Percentiles rank a stretch among this genome's conserved stretches.
These are phyloP conservation scores for Anacardium occidentale DNA, from an alignment of 345 rosid genomes.

Conservation along the genomic window DNA sequence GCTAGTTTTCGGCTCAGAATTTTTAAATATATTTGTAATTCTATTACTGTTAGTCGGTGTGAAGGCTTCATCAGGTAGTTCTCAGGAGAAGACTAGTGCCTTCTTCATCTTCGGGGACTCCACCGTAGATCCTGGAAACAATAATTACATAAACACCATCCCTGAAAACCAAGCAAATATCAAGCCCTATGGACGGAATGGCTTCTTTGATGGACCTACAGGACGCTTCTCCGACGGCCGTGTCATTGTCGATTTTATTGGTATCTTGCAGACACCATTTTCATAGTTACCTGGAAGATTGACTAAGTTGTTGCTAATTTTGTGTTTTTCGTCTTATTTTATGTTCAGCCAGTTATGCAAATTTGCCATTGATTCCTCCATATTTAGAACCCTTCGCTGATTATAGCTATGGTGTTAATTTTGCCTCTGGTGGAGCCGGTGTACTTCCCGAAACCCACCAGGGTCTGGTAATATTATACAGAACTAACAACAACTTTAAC, in stretches of 20 bases:
- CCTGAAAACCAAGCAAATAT: conserved; percentile 41
- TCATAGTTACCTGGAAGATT: too few species aligned
- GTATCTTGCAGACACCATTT: conserved; percentile 17
- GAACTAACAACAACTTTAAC: too few species aligned
- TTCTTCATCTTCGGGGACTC: conserved; percentile 62
- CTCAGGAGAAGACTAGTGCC: conserved; percentile 15
- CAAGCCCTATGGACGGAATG: conserved; percentile 44
- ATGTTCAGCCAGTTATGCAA: conserved; percentile 46
- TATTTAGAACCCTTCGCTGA: conserved; percentile 41
- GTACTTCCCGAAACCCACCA: conserved; percentile 48
- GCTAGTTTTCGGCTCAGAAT: too few species aligned
- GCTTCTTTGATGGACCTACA: conserved; percentile 40
- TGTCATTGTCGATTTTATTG: conserved; percentile 47
- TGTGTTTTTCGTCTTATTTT: too few species aligned
- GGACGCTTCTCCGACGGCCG: conserved; percentile 61
- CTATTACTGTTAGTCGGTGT: neutral
- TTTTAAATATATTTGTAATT: too few species aligned
- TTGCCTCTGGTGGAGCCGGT: conserved; percentile 58
- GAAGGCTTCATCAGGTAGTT: conserved; percentile 5
- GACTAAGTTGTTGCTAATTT: neutral
- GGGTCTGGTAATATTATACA: conserved; percentile 35
- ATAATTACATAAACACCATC: conserved; percentile 41
- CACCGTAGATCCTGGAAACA: conserved; percentile 52
- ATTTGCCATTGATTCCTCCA: conserved; percentile 50
- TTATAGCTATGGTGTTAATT: conserved; percentile 37